Conservation (phyloP, 140 eudicot genomes). For the Oenanthe javanica region DNA sequence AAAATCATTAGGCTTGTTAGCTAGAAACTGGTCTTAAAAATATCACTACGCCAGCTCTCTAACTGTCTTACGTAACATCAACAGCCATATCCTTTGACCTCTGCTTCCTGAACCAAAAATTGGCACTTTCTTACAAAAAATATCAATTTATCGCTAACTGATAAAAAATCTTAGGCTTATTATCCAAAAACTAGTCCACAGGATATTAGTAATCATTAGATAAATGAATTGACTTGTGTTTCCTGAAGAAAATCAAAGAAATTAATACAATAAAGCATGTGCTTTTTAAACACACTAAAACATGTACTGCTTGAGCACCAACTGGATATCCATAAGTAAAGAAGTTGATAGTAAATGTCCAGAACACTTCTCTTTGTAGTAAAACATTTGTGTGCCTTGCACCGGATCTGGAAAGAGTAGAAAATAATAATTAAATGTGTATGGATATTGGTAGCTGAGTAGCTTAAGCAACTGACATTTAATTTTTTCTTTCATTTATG, state of each 20-base stretch:
- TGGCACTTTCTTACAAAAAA: neutral
- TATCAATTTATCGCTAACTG: no score
- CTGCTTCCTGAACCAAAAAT: neutral
- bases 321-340: slow-evolving; percentile 80
- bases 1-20: neutral
- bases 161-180: neutral
- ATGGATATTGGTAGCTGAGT: neutral
- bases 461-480: neutral
- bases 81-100: neutral
- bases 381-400: slow-evolving; percentile 59
- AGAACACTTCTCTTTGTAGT: slow-evolving; percentile 44
- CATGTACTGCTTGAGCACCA: neutral
- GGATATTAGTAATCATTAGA: neutral
- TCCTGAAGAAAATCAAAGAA: neutral
- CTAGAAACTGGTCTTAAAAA: neutral
- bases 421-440: neutral
- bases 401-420: slow-evolving; percentile 45
- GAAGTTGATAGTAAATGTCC: slow-evolving; percentile 61
- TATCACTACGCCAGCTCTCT: no score
- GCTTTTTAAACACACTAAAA: neutral
- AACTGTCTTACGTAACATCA: neutral
- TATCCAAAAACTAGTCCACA: neutral
- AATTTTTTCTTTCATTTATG: neutral
- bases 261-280: neutral
- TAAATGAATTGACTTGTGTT: neutral